A percentile compares a stretch with the other conserved stretches of the same genome.
Conservation (phyloP, 768 basidiomycete species). For the Tephrocybe sp. region DNA sequence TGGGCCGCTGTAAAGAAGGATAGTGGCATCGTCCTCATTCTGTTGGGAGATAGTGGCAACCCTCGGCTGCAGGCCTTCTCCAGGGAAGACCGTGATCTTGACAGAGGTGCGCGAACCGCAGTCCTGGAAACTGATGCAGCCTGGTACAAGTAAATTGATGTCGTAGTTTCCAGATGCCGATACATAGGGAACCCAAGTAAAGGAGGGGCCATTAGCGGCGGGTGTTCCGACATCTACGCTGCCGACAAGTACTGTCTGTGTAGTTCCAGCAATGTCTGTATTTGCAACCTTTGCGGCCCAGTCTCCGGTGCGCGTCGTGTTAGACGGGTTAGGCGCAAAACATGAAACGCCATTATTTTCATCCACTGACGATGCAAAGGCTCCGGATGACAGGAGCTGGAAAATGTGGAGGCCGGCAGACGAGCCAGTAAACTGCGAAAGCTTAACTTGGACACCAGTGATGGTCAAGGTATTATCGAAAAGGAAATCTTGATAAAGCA, state of each 20-base stretch:
- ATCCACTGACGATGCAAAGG: slow-evolving; percentile 76
- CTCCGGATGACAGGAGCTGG: slow-evolving; percentile 91
- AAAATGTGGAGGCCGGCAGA: slow-evolving; percentile 85
- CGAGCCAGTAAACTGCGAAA: slow-evolving; percentile 73
- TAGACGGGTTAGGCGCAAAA: slow-evolving; percentile 75
- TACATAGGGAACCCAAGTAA: slow-evolving; percentile 93
- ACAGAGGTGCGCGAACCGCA: slow-evolving; percentile 82
- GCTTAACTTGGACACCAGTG: slow-evolving; percentile 86
- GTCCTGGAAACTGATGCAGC: slow-evolving; percentile 79
- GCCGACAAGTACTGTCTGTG: slow-evolving; percentile 71
- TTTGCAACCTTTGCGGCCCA: slow-evolving; percentile 68
- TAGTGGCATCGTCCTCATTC: slow-evolving; percentile 58
- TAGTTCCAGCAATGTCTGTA: slow-evolving; percentile 81
- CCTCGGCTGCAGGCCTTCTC: slow-evolving; percentile 59
- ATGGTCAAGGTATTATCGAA: slow-evolving; percentile 65
- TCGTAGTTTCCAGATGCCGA: slow-evolving; percentile 86
- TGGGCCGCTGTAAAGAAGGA: slow-evolving; percentile 78
- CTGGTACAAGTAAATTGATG: slow-evolving; percentile 83
- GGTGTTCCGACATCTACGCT: slow-evolving; percentile 64
- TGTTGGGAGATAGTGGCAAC: slow-evolving; percentile 76
- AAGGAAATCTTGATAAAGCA: slow-evolving; percentile 93
- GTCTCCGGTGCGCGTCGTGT: slow-evolving; percentile 60
- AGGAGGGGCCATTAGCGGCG: slow-evolving; percentile 62
- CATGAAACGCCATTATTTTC: slow-evolving; percentile 67
- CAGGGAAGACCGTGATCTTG: slow-evolving; percentile 79